Base-by-base conservation (phyloP, 2,329 filamentous ascomycete genomes). In the Sporothrix brasiliensis region DNA sequence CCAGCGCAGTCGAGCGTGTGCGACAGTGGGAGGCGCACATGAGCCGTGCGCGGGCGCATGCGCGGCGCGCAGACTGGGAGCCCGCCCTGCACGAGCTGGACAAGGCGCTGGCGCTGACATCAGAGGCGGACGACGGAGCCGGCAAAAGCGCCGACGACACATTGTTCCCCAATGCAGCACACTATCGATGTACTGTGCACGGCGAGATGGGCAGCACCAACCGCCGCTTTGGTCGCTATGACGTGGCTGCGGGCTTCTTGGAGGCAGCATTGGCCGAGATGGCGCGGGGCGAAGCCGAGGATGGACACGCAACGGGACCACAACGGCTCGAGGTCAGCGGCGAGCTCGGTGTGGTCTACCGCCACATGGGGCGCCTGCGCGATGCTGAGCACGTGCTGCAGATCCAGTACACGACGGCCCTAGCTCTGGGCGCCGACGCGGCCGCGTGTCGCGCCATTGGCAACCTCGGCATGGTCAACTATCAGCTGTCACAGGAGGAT, bases 381-480 rank as follows among this genome's bases (percentile, higher is more conserved):
- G 53, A 58, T 58, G 50, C 50, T 5, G n/a, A 53, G 50, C 53
- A 27, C 13, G 30, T 58, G 24, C 53, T 58, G 53, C 53, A 34
- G 30, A 53, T 53, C 19, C 50, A 53, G 50, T 53, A 21, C n/a
- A n/a, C n/a, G 19, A 53, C 50, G 6, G 50, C 50, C 4, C n/a
- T 24, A n/a, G 50, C 50, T n/a, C 50, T 53, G 50, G 50, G 50
- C n/a, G 50, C 50, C 6, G 19, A 53, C 50, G 24, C 24, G 50
- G 50, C 50, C 5, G n/a, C 50, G 5, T 53, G 50, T 13, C 50
- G 50, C 10, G 50, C 50, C n/a, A 53, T 53, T 24, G 50, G 50
- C n/a, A 53, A 53, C 50, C 50, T 53, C 50, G 50, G 50, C n/a
- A 53, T 53, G 50, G 50, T 53, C 50, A 53, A 53, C 50, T 53